Evolutionary conservation across 257 asterid genomes (phyloP).

Genomic region (Solanum chilense): DNA sequence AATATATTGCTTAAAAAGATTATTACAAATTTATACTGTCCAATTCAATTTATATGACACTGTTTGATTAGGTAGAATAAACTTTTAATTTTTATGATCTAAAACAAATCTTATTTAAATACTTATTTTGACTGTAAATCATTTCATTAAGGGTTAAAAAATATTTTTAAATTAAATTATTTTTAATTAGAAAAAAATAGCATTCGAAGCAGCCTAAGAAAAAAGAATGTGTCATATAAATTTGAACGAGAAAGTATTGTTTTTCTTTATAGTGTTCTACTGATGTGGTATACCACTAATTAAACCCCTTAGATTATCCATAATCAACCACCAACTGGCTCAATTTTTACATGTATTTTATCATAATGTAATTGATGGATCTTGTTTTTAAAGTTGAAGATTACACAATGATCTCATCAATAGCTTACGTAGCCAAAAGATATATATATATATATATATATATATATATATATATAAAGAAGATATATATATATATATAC

Average conservation of each 20-base stretch:
- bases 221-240: neutral
- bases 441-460: no score
- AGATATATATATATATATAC: no score
- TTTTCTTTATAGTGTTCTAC: neutral
- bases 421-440: neutral
- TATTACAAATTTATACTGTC: neutral
- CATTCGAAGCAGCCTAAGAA: neutral
- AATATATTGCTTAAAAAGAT: neutral
- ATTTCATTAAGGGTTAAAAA: neutral
- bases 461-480: no score
- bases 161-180: neutral
- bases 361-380: neutral
- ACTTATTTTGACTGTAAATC: neutral
- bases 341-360: neutral
- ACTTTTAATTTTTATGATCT: neutral
- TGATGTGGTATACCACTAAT: neutral
- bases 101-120: no score
- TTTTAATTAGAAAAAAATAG: neutral
- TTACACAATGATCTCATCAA: neutral
- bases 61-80: no score
- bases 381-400: neutral
- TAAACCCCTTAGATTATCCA: neutral
- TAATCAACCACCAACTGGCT: neutral
- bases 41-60: neutral
- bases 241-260: neutral